Percentiles rank a stretch among this genome's conserved stretches.
Evolutionary conservation across 768 basidiomycete genomes (phyloP).

Genomic region (Serendipita sp.): DNA sequence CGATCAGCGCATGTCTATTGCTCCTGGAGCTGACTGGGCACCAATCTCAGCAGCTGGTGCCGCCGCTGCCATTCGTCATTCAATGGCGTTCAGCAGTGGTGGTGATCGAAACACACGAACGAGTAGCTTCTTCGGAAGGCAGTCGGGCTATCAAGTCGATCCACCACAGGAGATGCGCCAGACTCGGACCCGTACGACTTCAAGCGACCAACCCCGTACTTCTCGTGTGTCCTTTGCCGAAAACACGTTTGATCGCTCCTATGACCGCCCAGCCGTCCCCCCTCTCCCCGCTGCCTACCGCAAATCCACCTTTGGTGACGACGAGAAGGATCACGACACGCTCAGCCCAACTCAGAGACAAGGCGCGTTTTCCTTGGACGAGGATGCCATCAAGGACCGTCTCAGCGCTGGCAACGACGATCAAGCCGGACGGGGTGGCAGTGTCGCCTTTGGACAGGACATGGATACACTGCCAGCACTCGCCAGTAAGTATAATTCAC

Average conservation of each 20-base stretch:
- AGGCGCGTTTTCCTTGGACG: constrained; percentile 28
- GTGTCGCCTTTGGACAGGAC: constrained; percentile 30
- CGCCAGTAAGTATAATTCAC: constrained; percentile 15
- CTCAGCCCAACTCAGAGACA: constrained; percentile 31
- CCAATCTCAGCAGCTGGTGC: constrained; percentile 54
- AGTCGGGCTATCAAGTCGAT: constrained; percentile 25
- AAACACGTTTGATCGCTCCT: constrained; percentile 21
- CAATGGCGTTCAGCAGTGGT: constrained; percentile 27
- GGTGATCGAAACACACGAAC: constrained; percentile 16
- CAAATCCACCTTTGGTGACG: constrained; percentile 14
- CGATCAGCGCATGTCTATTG: constrained; percentile 65
- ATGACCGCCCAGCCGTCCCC: constrained; percentile 27
- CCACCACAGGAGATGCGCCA: constrained; percentile 16
- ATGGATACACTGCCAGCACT: constrained; percentile 23
- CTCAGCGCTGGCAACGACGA: constrained; percentile 13
- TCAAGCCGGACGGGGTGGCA: constrained; percentile 15
- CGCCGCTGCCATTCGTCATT: constrained; percentile 39
- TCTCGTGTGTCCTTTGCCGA: constrained; percentile 58
- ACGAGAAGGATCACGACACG: constrained; percentile 14
- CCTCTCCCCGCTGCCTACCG: constrained; percentile 19
- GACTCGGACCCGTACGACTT: constrained; percentile 30
- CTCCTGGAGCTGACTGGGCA: constrained; percentile 65
- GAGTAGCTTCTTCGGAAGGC: constrained; percentile 22
- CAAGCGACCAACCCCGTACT: constrained; percentile 26
- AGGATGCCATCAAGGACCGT: constrained; percentile 23